Evolutionary conservation across 2,329 filamentous ascomycete genomes (phyloP), one percentile per base, ranked within the genome.

Genomic region (Lecanoromycetidae sp.): DNA sequence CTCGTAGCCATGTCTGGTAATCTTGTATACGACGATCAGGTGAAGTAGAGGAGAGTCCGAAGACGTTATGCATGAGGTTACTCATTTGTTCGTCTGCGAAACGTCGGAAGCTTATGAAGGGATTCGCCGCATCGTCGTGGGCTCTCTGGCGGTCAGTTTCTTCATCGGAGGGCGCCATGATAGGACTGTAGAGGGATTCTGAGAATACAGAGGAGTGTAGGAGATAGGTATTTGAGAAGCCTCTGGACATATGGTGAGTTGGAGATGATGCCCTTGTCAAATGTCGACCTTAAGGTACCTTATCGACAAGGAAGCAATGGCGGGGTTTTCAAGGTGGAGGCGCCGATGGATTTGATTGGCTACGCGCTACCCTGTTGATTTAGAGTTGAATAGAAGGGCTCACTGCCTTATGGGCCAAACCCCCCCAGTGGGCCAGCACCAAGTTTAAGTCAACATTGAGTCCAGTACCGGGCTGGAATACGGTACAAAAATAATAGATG

Each of bases 61-160:
- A 70, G 45, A 77, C 62, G 15, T 68, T 68, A 52, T 71, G 71
- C 46, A 79, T 60, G 43, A 80, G 60, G 13, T 70, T 71, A 7
- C 68, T 70, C 54, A 79, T 68, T 48, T 75, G 72, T 38, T 72
- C 70, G 55, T 80, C 76, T 47, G 76, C 73, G 58, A 75, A 77
- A 52, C 71, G 73, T 54, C 77, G 76, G 62, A 80, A 79, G 25
- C 70, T 66, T 47, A 77, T 69, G 60, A 80, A 79, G 1, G 76
- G 74, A 50, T 77, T 77, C 50, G 67, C 61, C 49, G 65, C 59
- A 44, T 67, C 60, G 44, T 53, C 55, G 27, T 47, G 17, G 38
- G 30, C n/a, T 35, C 37, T 40, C 15, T 25, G 37, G 13, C 12
- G 37, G 30, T 52, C 34, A 15, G 13, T 17, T 10, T 40, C 25